A percentile compares a stretch with the other conserved stretches of the same genome.
phyloP scores from a whole-genome alignment of 768 basidiomycete species.

The Agrocybe pediades region DNA sequence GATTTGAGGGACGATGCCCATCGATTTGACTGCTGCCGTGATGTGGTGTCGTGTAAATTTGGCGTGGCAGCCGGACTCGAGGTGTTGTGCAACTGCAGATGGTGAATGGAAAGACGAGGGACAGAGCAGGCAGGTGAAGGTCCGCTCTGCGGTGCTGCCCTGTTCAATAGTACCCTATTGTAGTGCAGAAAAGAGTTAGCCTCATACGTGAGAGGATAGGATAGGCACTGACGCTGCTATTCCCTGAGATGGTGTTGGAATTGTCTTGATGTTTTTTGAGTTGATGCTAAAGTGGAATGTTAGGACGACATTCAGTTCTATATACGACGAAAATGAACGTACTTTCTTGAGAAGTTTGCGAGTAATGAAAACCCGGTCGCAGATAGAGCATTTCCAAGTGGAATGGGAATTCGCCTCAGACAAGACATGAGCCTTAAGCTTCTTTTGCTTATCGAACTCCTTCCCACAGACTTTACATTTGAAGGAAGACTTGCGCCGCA shows the following conservation, averaged over 20 bases:
- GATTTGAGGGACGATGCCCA: slow-evolving; percentile 34
- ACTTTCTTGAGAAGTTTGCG: neutral
- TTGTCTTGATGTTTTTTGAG: too few relatives aligned
- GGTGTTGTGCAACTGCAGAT: slow-evolving; percentile 36
- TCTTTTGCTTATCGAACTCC: neutral
- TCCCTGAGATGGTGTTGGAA: too few relatives aligned
- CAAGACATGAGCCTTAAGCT: neutral
- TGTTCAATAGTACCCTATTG: too few relatives aligned
- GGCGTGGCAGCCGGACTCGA: slow-evolving; percentile 37
- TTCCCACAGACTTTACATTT: neutral
- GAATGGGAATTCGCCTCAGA: neutral
- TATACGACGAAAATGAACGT: too few relatives aligned
- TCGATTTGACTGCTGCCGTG: slow-evolving; percentile 30
- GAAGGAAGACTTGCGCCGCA: neutral
- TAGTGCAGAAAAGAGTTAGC: too few relatives aligned
- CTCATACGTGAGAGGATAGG: too few relatives aligned
- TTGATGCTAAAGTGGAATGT: neutral
- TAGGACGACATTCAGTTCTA: neutral
- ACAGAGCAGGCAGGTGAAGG: neutral
- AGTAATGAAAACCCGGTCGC: neutral
- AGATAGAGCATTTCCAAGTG: neutral
- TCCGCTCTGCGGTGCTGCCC: too few relatives aligned
- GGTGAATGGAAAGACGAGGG: slow-evolving; percentile 5
- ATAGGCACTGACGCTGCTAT: too few relatives aligned
- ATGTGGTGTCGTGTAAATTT: slow-evolving; percentile 36